Evolutionary conservation across 345 rosid genomes (phyloP).

Genomic region (Garcia nutans): DNA sequence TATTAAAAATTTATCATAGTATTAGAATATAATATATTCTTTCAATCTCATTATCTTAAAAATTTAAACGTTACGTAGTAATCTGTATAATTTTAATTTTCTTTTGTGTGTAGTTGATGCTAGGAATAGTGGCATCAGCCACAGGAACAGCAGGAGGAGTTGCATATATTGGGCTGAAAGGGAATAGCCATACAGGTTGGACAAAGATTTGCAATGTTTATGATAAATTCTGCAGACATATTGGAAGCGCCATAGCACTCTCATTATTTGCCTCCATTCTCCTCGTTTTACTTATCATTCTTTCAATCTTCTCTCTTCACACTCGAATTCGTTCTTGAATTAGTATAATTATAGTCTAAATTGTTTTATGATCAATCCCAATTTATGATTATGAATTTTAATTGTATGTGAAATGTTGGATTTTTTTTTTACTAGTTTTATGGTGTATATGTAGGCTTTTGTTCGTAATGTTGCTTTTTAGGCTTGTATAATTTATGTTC

Average conservation of each 20-base stretch:
- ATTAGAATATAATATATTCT: too few relatives aligned
- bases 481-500: neutral
- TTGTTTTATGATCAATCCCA: neutral
- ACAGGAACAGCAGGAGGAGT: slow-evolving; percentile 74
- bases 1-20: too few relatives aligned
- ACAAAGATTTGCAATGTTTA: slow-evolving; percentile 48
- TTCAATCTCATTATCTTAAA: too few relatives aligned
- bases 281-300: slow-evolving; percentile 51
- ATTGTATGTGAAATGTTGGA: neutral
- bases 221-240: slow-evolving; percentile 62
- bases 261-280: slow-evolving; percentile 54
- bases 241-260: slow-evolving; percentile 43
- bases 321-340: slow-evolving; percentile 8
- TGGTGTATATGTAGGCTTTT: neutral
- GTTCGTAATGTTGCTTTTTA: neutral
- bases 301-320: slow-evolving; percentile 43
- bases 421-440: neutral
- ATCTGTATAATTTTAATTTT: neutral
- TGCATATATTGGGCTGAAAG: slow-evolving; percentile 65
- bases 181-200: slow-evolving; percentile 57
- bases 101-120: slow-evolving; percentile 45
- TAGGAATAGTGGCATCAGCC: slow-evolving; percentile 76
- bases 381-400: neutral
- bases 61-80: too few relatives aligned
- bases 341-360: neutral